These are phyloP conservation scores for Xanthoparmelia taractica DNA, from an alignment of 495 filamentous ascomycete genomes.

Conservation along the genomic window DNA sequence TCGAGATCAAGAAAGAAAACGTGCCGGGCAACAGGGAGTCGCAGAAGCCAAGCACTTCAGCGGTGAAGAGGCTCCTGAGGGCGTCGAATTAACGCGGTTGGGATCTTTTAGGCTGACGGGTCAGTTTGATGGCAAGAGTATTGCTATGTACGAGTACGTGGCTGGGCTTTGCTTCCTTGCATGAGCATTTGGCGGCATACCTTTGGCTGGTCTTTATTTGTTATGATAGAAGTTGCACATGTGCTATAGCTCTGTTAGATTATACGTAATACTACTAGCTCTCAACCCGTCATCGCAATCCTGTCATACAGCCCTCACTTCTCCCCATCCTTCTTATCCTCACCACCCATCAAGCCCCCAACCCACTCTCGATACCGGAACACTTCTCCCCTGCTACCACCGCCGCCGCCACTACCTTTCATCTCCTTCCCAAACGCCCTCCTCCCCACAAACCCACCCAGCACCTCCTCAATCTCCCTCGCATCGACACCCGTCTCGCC, in stretches of 20 bases:
- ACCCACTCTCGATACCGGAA: constrained; percentile 78
- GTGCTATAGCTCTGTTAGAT: neutral
- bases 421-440: constrained; percentile 57
- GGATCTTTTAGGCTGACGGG: neutral
- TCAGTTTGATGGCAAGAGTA: neutral
- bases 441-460: constrained; percentile 76
- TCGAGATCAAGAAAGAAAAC: neutral
- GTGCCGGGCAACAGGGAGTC: neutral
- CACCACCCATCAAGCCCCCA: constrained; percentile 37
- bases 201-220: neutral
- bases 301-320: constrained; percentile 1
- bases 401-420: constrained; percentile 34
- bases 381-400: constrained; percentile 53
- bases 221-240: neutral
- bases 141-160: neutral
- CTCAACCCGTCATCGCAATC: neutral
- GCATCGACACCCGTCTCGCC: constrained; percentile 62
- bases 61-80: neutral
- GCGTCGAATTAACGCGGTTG: neutral
- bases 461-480: constrained; percentile 70
- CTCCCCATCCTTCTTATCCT: constrained; percentile 26
- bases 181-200: constrained; percentile 4
- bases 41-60: neutral
- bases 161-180: neutral
- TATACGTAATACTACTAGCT: neutral